Evolutionary conservation across 768 basidiomycete genomes (phyloP), one percentile per base, ranked within the genome.

Genomic region (Hemileccinum impolitum): DNA sequence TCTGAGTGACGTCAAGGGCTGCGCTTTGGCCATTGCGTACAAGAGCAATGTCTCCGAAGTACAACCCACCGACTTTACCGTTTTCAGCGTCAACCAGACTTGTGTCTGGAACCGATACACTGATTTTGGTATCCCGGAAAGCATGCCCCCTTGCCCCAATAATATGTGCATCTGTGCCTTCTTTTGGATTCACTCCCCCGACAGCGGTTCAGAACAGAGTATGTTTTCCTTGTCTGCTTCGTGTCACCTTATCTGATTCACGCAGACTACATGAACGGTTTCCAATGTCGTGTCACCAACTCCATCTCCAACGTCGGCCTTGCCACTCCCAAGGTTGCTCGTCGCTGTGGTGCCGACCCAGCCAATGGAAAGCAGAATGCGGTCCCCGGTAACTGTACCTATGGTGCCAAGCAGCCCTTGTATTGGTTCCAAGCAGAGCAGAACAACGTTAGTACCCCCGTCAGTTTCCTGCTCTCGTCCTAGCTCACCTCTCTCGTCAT

Each of bases 1-100:
- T 0, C 39, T 75, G 0, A 63, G 73, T 45, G 83, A 84, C 55
- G 63, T 82, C 31, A 75, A 73, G 43, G 84, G 85, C 11, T 87
- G 85, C 60, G 80, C 77, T 1, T 69, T 92, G 28, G 86, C 79
- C 0, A 90, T 92, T 54, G 78, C 85, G n/a, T 90, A 92, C 70
- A 82, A 86, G 63, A 77, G 66, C 54, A 72, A 89, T 55, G 78
- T 74, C 1, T 67, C 62, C 0, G 55, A 74, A 0, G 76, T 90
- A 7, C 65, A 81, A 57, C 86, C 86, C 0, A 77, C 74, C 38
- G 85, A 89, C 66, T 84, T 90, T 58, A 76, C 81, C 0, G 70
- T 90, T 11, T 89, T 90, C 64, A 84, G 81, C 48, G 77, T 87
- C 12, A 88, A 89, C 60, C 82, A 85, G 41, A 84, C 80, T 0